phyloP scores from a whole-genome alignment of 2,329 filamentous ascomycete species.

The Fusarium cyanostomum region DNA sequence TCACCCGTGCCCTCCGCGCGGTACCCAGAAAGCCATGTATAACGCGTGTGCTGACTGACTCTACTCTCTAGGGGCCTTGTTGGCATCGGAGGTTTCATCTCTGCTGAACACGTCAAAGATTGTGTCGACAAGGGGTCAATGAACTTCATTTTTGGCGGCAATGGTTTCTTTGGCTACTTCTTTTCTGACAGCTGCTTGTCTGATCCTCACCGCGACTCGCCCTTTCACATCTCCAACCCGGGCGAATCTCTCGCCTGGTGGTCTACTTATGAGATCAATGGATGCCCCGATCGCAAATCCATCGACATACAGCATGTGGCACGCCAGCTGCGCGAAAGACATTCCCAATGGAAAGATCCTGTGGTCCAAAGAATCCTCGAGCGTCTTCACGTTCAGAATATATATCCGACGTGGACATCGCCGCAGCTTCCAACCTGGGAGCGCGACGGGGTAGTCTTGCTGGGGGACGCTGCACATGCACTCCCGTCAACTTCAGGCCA shows the following conservation, averaged over 20 bases:
- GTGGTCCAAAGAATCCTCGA: slow-evolving; percentile 10
- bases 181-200: slow-evolving; percentile 14
- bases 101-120: background rate
- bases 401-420: slow-evolving; percentile 22
- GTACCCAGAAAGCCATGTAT: too few species aligned
- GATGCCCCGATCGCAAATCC: slow-evolving; percentile 16
- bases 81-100: slow-evolving; percentile 18
- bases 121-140: slow-evolving; percentile 18
- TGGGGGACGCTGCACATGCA: slow-evolving; percentile 16
- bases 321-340: slow-evolving; percentile 7
- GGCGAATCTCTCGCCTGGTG: slow-evolving; percentile 17
- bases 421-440: slow-evolving; percentile 16
- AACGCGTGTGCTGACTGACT: background rate
- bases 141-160: slow-evolving; percentile 19
- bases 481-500: slow-evolving; percentile 21
- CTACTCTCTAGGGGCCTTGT: slow-evolving; percentile 8
- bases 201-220: slow-evolving; percentile 4
- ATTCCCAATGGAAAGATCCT: slow-evolving; percentile 14
- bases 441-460: slow-evolving; percentile 13
- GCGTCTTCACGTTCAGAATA: slow-evolving; percentile 2
- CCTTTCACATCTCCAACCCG: slow-evolving; percentile 16
- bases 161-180: slow-evolving; percentile 17
- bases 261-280: slow-evolving; percentile 20
- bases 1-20: too few species aligned
- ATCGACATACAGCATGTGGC: slow-evolving; percentile 9